These are phyloP conservation scores for Magnolia sinica DNA, from an alignment of 164 flowering plant species.

Conservation along the genomic window DNA sequence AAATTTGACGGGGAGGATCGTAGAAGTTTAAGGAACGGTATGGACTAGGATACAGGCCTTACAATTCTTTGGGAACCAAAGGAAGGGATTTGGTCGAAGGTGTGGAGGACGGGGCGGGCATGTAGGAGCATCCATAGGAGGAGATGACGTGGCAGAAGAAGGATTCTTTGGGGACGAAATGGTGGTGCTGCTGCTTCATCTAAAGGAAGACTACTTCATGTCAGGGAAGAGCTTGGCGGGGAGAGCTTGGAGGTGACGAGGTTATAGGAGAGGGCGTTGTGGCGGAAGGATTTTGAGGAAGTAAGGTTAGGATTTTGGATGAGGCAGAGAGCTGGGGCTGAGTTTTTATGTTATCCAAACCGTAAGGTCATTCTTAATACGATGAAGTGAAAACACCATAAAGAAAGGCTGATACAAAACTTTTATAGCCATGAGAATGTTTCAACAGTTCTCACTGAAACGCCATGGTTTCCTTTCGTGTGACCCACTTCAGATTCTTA, in stretches of 20 bases:
- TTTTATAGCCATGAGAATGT: too few species aligned
- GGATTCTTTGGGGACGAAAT: constrained; percentile 46
- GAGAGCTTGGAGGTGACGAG: constrained; percentile 79
- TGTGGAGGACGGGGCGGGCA: constrained; percentile 36
- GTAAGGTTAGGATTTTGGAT: constrained; percentile 59
- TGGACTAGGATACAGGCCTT: too few species aligned
- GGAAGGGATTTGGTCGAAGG: constrained; percentile 44
- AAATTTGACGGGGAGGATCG: too few species aligned
- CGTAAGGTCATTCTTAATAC: too few species aligned
- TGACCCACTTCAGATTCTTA: too few species aligned
- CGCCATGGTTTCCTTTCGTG: too few species aligned
- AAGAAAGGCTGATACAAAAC: too few species aligned
- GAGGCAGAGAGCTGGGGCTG: constrained; percentile 48
- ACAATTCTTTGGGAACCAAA: constrained; percentile 54
- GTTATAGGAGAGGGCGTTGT: constrained; percentile 59
- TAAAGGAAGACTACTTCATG: constrained; percentile 53
- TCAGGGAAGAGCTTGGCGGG: constrained; percentile 64
- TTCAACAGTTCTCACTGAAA: too few species aligned
- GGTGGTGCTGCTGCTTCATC: constrained; percentile 30
- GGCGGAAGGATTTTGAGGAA: constrained; percentile 47
- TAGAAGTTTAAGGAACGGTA: too few species aligned
- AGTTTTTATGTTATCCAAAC: constrained; percentile 56
- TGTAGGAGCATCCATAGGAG: constrained; percentile 49
- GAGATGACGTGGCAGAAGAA: constrained; percentile 61
- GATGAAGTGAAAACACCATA: too few species aligned